These are phyloP conservation scores for Gamarada debralockiae DNA, from an alignment of 495 filamentous ascomycete species.

Conservation along the genomic window DNA sequence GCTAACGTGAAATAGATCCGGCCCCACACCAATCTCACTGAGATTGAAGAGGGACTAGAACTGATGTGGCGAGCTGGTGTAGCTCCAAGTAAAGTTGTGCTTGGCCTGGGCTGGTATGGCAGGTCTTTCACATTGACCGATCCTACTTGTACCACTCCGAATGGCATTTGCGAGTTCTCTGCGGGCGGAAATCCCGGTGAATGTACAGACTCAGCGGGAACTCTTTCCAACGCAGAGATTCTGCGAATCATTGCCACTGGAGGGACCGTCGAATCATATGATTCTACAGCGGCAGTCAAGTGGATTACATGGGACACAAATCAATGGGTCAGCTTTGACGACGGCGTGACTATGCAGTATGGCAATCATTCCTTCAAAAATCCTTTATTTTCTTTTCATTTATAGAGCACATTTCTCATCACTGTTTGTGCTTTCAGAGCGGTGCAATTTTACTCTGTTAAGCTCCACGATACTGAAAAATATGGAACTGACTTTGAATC, in stretches of 20 bases:
- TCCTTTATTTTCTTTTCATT: no score
- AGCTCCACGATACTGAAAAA: no score
- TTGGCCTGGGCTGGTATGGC: slow-evolving; percentile 13
- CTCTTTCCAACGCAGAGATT: slow-evolving; percentile 4
- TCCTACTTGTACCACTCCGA: slow-evolving; percentile 2
- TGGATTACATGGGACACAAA: slow-evolving; percentile 27
- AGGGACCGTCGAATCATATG: background rate
- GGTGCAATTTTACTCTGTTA: no score
- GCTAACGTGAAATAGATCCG: no score
- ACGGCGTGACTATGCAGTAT: slow-evolving; percentile 31
- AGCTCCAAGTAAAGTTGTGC: slow-evolving; percentile 13
- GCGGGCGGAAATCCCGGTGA: slow-evolving; percentile 5
- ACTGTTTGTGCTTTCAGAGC: no score
- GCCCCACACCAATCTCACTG: slow-evolving; percentile 52
- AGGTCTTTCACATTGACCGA: slow-evolving; percentile 8
- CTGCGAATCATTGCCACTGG: no score
- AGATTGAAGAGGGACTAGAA: slow-evolving; percentile 44
- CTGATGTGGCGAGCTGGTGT: slow-evolving; percentile 50
- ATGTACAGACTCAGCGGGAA: background rate
- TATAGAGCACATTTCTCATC: no score
- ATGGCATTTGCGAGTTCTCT: slow-evolving; percentile 7
- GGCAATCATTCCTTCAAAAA: no score
- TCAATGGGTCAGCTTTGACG: slow-evolving; percentile 43
- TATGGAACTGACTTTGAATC: no score
- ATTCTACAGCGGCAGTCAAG: background rate